Base-by-base conservation (phyloP, 441 rosid species). In the Rhodomyrtus psidioides region DNA sequence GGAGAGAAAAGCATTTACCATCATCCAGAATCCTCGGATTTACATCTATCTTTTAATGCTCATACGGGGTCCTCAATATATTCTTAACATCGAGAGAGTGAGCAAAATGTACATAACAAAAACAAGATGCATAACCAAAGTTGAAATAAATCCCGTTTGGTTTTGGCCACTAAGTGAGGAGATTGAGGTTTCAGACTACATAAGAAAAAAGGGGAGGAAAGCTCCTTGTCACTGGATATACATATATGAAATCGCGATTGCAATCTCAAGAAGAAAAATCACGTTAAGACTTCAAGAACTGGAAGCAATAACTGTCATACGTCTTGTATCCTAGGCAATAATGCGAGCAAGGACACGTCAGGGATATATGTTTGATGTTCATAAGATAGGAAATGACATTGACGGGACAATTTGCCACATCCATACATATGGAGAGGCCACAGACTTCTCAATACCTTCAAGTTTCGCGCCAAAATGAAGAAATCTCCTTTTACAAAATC, bases 401-500 rank as follows among this genome's bases (percentile, higher is more conserved):
- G 0, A 39, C 9, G 79, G 21, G 79, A 39, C 8, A 21, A 21
- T 70, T 39, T 6, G 49, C 51, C 79, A 39, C 16, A 3, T 70
- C 51, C 79, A 39, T 70, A 70, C n/a, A 70, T 21, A 39, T 24
- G 51, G n/a, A 14, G 10, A 70, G 79, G 42, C 55, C 54, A 12
- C 55, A 58, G 53, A 84, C 42, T 51, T 84, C 74, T 76, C 82
- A 83, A 16, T 90, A 94, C 99, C 99, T 96, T 95, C 88, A 96
- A 90, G 83, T 88, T 91, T 85, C 92, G 92, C 1, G 99, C 98
- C 92, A 96, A 88, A 74, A 85, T 87, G 87, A 96, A 97, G 87
- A 93, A 95, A 91, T 96, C 95, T 55, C 98, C 99, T 46, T 58
- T 89, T 39, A 96, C 60, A 86, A 97, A 97, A 91, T 97, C 98